Evolutionary conservation across 495 filamentous ascomycete genomes (phyloP).

Genomic region (Aspergillus nanangensis): DNA sequence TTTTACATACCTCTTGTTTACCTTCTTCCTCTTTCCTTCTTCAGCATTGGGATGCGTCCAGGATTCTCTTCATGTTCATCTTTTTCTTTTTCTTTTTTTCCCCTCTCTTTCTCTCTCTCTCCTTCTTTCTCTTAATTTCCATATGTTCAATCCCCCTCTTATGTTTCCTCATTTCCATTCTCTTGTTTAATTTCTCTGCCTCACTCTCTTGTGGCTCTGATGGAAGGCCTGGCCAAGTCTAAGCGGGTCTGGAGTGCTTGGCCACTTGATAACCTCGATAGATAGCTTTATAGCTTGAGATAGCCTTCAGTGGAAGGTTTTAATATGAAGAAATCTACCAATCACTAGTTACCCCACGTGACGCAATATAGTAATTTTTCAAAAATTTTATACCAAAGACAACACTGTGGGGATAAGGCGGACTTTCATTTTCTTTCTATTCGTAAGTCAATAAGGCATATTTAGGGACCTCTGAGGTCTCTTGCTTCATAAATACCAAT

Average conservation of each 20-base stretch:
- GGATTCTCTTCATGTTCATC: slow-evolving; percentile 16
- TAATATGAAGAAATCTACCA: not conserved
- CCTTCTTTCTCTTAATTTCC: slow-evolving; percentile 17
- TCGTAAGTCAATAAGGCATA: too few species aligned
- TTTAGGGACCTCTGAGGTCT: too few species aligned
- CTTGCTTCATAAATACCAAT: too few species aligned
- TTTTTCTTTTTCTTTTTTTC: slow-evolving; percentile 16
- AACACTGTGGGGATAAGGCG: too few species aligned
- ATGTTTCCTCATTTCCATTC: slow-evolving; percentile 3
- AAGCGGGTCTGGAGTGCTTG: not conserved
- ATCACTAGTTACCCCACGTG: not conserved
- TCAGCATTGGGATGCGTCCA: slow-evolving; percentile 27
- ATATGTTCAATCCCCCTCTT: slow-evolving; percentile 18
- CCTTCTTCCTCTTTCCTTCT: slow-evolving; percentile 15
- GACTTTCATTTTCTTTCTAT: too few species aligned
- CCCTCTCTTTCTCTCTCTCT: slow-evolving; percentile 17
- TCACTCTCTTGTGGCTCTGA: too few species aligned
- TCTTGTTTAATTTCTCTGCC: not conserved
- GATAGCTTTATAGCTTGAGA: not conserved
- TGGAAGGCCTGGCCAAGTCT: not conserved
- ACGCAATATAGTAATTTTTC: too few species aligned
- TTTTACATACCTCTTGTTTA: slow-evolving; percentile 15
- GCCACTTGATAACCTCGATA: not conserved
- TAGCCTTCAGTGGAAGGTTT: not conserved
- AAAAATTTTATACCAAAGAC: too few species aligned